Percentiles rank a stretch among this genome's conserved stretches.
Conservation (phyloP, 805 yeast genomes). For the Cyberlindnera euphorbiae region DNA sequence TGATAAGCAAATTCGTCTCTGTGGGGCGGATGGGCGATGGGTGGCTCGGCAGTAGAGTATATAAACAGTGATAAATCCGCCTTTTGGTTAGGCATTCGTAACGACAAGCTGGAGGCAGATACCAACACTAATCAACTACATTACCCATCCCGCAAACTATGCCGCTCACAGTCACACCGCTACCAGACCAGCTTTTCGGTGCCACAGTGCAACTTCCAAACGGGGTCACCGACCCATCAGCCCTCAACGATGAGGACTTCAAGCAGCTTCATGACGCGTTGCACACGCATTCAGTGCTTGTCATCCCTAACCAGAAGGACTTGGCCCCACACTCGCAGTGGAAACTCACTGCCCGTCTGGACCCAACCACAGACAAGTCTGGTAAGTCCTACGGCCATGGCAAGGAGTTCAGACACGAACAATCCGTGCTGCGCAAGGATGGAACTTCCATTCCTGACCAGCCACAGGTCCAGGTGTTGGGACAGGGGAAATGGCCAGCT, state of each 20-base stretch:
- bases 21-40: no score
- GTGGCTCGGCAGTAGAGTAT: background rate
- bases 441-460: constrained; percentile 75
- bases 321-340: constrained; percentile 74
- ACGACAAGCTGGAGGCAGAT: no score
- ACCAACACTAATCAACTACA: background rate
- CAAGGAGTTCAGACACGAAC: constrained; percentile 61
- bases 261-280: constrained; percentile 56
- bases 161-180: constrained; percentile 16
- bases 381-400: constrained; percentile 79
- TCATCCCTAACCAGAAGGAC: constrained; percentile 66
- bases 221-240: constrained; percentile 61
- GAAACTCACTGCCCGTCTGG: constrained; percentile 69
- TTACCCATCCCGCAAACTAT: constrained; percentile 2
- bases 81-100: background rate
- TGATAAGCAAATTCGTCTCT: no score
- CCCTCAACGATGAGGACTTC: constrained; percentile 63
- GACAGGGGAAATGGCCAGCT: constrained; percentile 65
- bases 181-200: constrained; percentile 50
- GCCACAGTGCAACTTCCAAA: constrained; percentile 61
- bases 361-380: constrained; percentile 52
- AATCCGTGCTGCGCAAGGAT: constrained; percentile 72
- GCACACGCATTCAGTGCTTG: constrained; percentile 63
- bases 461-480: constrained; percentile 88
- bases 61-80: background rate